Base-by-base conservation (phyloP, 495 filamentous ascomycete genomes). In the Podospora didyma region DNA sequence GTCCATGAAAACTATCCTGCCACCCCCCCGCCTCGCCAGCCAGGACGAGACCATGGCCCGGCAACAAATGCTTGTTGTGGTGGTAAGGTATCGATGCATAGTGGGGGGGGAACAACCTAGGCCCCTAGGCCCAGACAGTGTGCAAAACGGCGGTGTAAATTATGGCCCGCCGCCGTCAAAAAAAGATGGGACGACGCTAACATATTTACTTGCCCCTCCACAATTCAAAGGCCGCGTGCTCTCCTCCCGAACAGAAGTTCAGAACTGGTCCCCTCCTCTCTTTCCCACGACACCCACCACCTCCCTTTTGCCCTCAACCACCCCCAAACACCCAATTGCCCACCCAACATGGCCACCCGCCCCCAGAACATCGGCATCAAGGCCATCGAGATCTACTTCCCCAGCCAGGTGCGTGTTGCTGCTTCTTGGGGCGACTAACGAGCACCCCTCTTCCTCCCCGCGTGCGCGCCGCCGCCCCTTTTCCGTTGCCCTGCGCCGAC, bases 321-420 rank as follows among this genome's bases (percentile, higher is more conserved):
- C 21, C 22, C 37, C 48, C 53, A 34, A 54, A 58, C 46, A 22
- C 58, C 56, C 62, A 68, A 70, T 64, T 67, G 59, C 57, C 63
- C 47, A 51, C 56, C 62, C 58, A 86, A 62, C 64, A 97, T 96
- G 94, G 84, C 89, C 67, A 67, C 89, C 62, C 89, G 90, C 72
- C 90, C 94, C 56, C 86, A 93, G 74, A 97, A 97, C 78, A 89
- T 98, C 70, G 94, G 94, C 84, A 96, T 98, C 75, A 98, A 97
- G 82, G 94, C 89, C 90, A 94, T 98, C 75, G 94, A 97, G 79
- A 87, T 98, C 72, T 98, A 98, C 77, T 96, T 96, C 72, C 94
- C 94, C 53, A 89, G 82, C 72, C 94, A 96, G 86, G 94, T 96
- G 76, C 58, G 88, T 75, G 41, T 56, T 21, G 16, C 49, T 26